These are phyloP conservation scores for Mesembryanthemum crystallinum DNA, from an alignment of 148 eudicot species.

Conservation along the genomic window DNA sequence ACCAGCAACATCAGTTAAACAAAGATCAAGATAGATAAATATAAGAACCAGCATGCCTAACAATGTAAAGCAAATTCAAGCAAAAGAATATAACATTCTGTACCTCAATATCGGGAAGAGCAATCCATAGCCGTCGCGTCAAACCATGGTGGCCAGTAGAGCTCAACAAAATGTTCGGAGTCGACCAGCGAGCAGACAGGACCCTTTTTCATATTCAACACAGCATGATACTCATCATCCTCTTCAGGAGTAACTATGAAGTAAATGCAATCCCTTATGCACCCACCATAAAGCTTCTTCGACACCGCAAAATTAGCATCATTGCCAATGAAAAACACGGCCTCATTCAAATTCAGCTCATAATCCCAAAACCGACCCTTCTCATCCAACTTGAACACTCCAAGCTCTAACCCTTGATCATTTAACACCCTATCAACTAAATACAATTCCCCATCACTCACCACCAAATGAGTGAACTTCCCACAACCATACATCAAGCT, in stretches of 20 bases:
- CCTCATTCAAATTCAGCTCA: conserved; percentile 17
- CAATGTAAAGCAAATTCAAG: neutral
- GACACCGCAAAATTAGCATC: conserved; percentile 4
- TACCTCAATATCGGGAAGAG: neutral
- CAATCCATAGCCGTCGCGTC: neutral
- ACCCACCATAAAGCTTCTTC: neutral
- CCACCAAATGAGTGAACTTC: conserved; percentile 4
- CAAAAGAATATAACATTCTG: neutral
- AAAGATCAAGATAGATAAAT: neutral
- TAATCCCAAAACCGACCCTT: conserved; percentile 33
- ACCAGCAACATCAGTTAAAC: neutral
- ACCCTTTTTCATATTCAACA: conserved; percentile 10
- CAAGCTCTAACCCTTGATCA: neutral
- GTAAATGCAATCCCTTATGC: conserved; percentile 12
- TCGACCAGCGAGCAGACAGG: neutral
- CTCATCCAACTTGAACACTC: conserved; percentile 29
- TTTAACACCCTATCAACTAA: conserved; percentile 6
- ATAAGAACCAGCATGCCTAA: neutral
- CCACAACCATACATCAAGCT: conserved; percentile 23
- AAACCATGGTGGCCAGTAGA: conserved; percentile 7
- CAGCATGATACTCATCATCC: neutral
- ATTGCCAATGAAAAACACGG: conserved; percentile 8
- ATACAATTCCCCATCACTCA: conserved; percentile 18
- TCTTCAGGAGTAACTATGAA: neutral
- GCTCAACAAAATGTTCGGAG: neutral